Evolutionary conservation across 768 basidiomycete species (phyloP), one percentile per base, ranked within the genome.

Genomic region (Mycena sanguinolenta): DNA sequence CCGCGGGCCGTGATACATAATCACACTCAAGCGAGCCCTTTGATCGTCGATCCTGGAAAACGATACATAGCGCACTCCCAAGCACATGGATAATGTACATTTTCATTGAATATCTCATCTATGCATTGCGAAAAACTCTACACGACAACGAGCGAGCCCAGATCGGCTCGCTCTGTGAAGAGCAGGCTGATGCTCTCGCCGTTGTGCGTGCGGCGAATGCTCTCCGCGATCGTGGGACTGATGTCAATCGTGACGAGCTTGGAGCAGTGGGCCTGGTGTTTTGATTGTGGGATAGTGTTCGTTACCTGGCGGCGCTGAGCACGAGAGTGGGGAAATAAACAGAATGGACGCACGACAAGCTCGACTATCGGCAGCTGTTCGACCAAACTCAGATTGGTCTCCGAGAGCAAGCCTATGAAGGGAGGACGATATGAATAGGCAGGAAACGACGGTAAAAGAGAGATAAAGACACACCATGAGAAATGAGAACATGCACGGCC

Each of bases 231-330:
- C 42, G 94, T 95, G 30, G 95, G 89, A 77, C 92, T 94, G 76
- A 99, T 89, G 81, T 99, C 98, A 75, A 99, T 90, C 10, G 93
- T 92, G 74, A 93, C 89, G 63, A 99, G 85, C 79, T 98, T 98
- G 38, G 88, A 84, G 76, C 91, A 91, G 36, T 79, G 77, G 4
- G 75, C 81, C 74, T 88, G 84, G 74, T 96, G 91, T 63, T 90
- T 85, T 57, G 78, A 86, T 85, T 98, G 96, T 21, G 96, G 96
- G 68, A 97, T 91, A 17, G 97, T 95, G 82, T 99, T 99, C 57
- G 98, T 98, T 42, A 98, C 96, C 91, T 95, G 75, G 17, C 46
- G 32, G 25, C 17, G 53, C 28, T 32, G 60, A 58, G 23, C 42
- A n/a, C 21, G 23, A 21, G 55, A 46, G 58, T 36, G 58, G n/a